phyloP scores from a whole-genome alignment of 2,329 filamentous ascomycete genomes.

The Dactylella cylindrospora region DNA sequence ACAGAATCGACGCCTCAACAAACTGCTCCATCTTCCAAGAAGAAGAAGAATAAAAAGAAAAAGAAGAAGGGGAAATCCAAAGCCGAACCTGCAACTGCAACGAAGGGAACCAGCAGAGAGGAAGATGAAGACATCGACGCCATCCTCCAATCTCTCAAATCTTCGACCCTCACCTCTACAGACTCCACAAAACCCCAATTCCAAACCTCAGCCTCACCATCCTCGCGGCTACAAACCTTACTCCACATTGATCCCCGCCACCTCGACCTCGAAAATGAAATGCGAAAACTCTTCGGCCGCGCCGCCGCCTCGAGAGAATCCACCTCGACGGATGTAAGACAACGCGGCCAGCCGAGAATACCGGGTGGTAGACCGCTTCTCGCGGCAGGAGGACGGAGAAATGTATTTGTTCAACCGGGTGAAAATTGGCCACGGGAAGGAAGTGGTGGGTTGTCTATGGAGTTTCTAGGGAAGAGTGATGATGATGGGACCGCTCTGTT shows the following conservation, averaged over 20 bases:
- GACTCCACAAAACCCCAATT: constrained; percentile 39
- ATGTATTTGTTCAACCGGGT: constrained; percentile 81
- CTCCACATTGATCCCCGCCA: constrained; percentile 68
- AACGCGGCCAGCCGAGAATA: constrained; percentile 50
- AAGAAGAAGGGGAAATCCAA: constrained; percentile 56
- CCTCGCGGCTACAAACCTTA: constrained; percentile 57
- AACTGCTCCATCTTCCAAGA: constrained; percentile 53
- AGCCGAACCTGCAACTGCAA: constrained; percentile 47
- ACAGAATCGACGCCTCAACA: constrained; percentile 49
- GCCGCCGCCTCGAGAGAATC: constrained; percentile 60
- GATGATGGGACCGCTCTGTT: constrained; percentile 68
- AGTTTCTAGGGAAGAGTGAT: constrained; percentile 60
- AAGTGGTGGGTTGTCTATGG: constrained; percentile 82
- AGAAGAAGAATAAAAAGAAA: constrained; percentile 66
- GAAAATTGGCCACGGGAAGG: constrained; percentile 81
- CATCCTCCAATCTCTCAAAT: constrained; percentile 62
- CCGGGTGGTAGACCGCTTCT: constrained; percentile 54
- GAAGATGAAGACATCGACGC: constrained; percentile 67
- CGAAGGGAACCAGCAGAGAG: constrained; percentile 46
- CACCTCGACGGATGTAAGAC: constrained; percentile 57
- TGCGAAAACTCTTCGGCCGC: constrained; percentile 73
- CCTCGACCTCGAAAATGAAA: constrained; percentile 86
- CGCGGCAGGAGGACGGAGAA: constrained; percentile 66
- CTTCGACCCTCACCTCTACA: constrained; percentile 50
- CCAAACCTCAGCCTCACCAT: constrained; percentile 46